Conservation (phyloP, 129 eudicot genomes). For the Sambucus nigra region DNA sequence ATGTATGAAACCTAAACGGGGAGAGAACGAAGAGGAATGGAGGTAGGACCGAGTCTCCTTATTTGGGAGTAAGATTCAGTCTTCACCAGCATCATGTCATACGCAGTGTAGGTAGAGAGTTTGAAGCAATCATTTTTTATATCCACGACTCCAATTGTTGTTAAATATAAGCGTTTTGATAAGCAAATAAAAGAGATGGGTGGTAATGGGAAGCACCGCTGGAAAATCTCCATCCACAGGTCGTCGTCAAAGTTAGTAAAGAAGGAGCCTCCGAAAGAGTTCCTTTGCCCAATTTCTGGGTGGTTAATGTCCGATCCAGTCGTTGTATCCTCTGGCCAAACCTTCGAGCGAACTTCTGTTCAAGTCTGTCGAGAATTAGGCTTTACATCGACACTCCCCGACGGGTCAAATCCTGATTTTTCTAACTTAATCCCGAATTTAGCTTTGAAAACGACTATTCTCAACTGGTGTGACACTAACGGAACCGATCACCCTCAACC, state of each 20-base stretch:
- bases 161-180: not conserved
- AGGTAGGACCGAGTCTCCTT: too few relatives aligned
- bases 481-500: constrained; percentile 26
- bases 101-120: not conserved
- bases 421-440: constrained; percentile 49
- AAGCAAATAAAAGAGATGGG: constrained; percentile 23
- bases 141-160: not conserved
- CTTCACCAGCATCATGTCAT: not conserved
- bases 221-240: constrained; percentile 39
- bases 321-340: constrained; percentile 75
- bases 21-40: too few relatives aligned
- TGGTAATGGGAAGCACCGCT: constrained; percentile 38
- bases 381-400: constrained; percentile 46
- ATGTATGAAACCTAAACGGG: too few relatives aligned
- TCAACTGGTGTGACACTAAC: constrained; percentile 49
- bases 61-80: not conserved
- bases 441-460: constrained; percentile 55
- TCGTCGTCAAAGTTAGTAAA: constrained; percentile 19
- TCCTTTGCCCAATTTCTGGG: constrained; percentile 65
- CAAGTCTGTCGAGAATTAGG: constrained; percentile 41
- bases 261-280: constrained; percentile 44
- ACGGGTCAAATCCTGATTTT: constrained; percentile 63
- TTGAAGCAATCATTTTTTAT: not conserved
- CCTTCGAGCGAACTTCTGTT: constrained; percentile 51
- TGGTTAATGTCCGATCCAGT: constrained; percentile 68